Base-by-base conservation (phyloP, 148 eudicot species). In the Suaeda aralocaspica region DNA sequence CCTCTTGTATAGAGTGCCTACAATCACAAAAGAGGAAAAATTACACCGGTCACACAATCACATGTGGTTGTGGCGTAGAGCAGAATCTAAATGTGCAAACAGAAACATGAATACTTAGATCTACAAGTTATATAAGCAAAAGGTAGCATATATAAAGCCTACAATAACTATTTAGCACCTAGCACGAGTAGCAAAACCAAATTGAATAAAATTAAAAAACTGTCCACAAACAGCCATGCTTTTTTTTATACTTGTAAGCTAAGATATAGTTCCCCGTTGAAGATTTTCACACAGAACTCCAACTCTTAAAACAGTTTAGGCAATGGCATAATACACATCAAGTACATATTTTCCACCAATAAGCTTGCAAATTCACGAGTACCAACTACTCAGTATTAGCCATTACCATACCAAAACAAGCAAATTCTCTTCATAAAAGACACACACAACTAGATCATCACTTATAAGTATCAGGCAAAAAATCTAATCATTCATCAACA, bases 1-100 rank as follows among this genome's bases (percentile, higher is more conserved):
- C 61, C 63, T 74, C 66, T 75, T 83, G 71, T 78, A 81, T 66
- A 82, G 81, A 59, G 79, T 68, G 82, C 92, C 98, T 90, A 88
- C 86, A 83, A 73, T 45, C 34, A 49, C 19, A 46, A 19, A 49
- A 3, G 2, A 26, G 4, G 58, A 22, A 16, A 28, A 42, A 39
- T 49, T 69, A 41, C 25, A n/a, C 57, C 25, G 39, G 18, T 30
- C 30, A 59, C 42, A 19, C 41, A 39, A 41, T 49, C 26, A 51
- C 14, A n/a, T n/a, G n/a, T n/a, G n/a, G n/a, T n/a, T 36, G 39
- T 24, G 36, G 51, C n/a, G n/a, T 6, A 34, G 33, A 68, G 4
- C 15, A 26, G 30, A 1, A 55, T 25, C 6, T 55, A 49, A 49
- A 18, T 36, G 41, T 4, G 8, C 41, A 36, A 15, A 34, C 13